Base-by-base conservation (phyloP, 441 rosid species). In the Pelargonium exstipulatum region DNA sequence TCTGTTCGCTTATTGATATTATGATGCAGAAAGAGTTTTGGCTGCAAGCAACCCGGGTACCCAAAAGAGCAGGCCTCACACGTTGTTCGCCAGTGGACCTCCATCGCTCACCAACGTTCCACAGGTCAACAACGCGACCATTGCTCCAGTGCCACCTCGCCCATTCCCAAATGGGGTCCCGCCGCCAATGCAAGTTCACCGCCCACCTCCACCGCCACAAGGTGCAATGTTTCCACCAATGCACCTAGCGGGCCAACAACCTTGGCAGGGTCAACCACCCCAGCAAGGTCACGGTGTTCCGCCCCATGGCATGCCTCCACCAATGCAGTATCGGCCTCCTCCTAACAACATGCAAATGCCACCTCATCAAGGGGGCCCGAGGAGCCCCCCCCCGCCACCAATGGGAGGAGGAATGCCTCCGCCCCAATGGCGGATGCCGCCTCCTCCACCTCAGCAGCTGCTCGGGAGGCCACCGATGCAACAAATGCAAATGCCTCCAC, bases 11-110 rank as follows among this genome's bases (percentile, higher is more conserved):
- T 1, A 22, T 22, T 22, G 24, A 22, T 22, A 22, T 65, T 67
- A 24, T 69, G 68, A 42, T 79, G 76, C 88, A 95, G 99, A 94
- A 83, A 88, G 98, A 83, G 91, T 94, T 76, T 79, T 94, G 85
- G 98, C 98, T 35, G 90, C 96, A 60, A 94, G 93, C 77, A 94
- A 94, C 80, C 97, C 98, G 24, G 69, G 73, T 80, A 9, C 90
- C 10, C 91, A 83, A 60, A 93, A 82, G 84, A 93, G 93, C 86
- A 88, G 97, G 77, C 98, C 98, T 1, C 98, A 88, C 80, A 94
- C 98, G 0, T 69, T 91, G 65, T 94, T 94, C 65, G 98, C 98
- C 0, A 87, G 89, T 17, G 97, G 95, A 22, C 97, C 98, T 8
- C 97, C 97, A 62, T 77, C 86, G 2, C 87, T 83, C 51, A 73